Percentiles rank a stretch among this genome's conserved stretches.
Conservation (phyloP, 352 stramenopile genomes). For the Phytophthora sojae region DNA sequence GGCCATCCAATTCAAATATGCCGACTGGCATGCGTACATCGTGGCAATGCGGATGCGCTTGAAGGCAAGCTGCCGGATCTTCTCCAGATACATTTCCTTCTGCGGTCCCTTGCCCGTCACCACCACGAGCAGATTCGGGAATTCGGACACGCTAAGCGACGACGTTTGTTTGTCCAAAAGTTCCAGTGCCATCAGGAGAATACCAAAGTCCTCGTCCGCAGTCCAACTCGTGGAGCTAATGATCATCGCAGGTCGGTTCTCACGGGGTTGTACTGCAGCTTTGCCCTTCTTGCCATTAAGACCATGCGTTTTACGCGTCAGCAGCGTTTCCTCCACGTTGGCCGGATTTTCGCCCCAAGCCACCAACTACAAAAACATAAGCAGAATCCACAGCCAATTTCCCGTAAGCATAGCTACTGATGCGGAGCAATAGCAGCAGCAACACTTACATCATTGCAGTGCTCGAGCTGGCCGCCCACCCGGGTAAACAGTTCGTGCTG, state of each 20-base stretch:
- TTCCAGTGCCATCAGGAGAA: constrained; percentile 94
- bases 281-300: constrained; percentile 38
- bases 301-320: constrained; percentile 54
- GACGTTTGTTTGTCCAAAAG: constrained; percentile 69
- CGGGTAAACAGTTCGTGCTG: constrained; percentile 92
- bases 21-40: constrained; percentile 54
- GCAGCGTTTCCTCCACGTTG: constrained; percentile 65
- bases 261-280: constrained; percentile 37
- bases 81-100: constrained; percentile 90
- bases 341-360: constrained; percentile 32
- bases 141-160: constrained; percentile 44
- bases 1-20: not conserved
- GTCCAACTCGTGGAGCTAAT: constrained; percentile 99
- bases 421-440: not conserved
- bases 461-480: constrained; percentile 72
- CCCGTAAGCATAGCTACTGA: not conserved
- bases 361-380: constrained; percentile 40
- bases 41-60: constrained; percentile 87
- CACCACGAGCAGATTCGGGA: constrained; percentile 91
- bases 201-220: constrained; percentile 98
- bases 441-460: constrained; percentile 76
- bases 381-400: not conserved
- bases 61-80: constrained; percentile 78
- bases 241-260: constrained; percentile 74
- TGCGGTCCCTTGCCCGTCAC: constrained; percentile 99